Conservation (phyloP, 1,139 yeast genomes). For the Protomyces inundatus region DNA sequence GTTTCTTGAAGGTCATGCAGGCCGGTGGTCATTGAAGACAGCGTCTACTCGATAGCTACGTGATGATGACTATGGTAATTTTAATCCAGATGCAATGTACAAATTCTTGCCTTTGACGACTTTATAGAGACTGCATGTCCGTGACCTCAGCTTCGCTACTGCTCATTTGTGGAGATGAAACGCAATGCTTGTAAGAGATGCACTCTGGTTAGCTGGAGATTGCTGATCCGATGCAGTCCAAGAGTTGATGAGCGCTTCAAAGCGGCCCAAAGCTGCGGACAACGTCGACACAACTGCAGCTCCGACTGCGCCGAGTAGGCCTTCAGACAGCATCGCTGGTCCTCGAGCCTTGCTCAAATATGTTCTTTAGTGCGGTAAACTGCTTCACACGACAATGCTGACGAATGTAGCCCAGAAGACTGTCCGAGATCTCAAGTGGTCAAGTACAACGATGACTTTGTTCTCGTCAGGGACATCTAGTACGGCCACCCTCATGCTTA, state of each 20-base stretch:
- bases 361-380: background rate
- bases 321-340: background rate
- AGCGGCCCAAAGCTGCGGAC: background rate
- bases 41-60: too few relatives aligned
- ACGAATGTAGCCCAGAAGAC: constrained; percentile 6
- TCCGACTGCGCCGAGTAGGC: background rate
- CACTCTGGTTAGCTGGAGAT: background rate
- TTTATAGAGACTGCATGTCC: background rate
- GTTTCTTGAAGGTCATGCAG: constrained; percentile 36
- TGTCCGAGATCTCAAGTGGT: constrained; percentile 4
- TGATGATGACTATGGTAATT: too few relatives aligned
- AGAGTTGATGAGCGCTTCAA: background rate
- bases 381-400: background rate
- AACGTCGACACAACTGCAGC: background rate
- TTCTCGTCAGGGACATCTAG: constrained; percentile 23
- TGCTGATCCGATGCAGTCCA: background rate
- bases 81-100: too few relatives aligned
- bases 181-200: background rate
- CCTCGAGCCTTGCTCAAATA: background rate
- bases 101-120: too few relatives aligned
- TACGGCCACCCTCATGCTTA: background rate
- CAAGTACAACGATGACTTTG: constrained; percentile 25
- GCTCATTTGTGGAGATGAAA: background rate
- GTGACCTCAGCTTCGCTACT: background rate
- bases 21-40: background rate